These are phyloP conservation scores for Biscutella laevigata DNA, from an alignment of 441 rosid species.

Conservation along the genomic window DNA sequence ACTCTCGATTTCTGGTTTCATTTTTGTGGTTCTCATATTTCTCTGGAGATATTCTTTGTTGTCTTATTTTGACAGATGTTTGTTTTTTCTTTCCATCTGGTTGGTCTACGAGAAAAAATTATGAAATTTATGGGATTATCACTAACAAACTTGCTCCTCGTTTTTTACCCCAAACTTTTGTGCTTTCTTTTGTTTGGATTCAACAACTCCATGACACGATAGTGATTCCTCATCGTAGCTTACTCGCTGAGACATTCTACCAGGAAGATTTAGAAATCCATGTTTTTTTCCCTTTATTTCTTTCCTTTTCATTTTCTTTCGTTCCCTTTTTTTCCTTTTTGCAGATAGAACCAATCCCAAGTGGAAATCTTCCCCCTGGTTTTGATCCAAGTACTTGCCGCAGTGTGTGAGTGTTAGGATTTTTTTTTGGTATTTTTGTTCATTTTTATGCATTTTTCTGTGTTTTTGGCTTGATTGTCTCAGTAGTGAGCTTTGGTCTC, in stretches of 20 bases:
- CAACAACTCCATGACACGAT: neutral
- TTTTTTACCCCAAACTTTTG: too few relatives aligned
- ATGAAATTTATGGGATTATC: neutral
- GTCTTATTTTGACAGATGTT: neutral
- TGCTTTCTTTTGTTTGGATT: neutral
- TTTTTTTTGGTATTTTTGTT: neutral
- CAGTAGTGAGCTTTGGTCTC: slow-evolving; percentile 4
- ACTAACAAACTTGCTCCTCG: neutral
- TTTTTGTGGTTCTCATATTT: neutral
- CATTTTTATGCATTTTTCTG: neutral
- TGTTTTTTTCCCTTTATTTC: neutral
- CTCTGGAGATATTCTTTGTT: neutral
- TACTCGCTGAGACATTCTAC: slow-evolving; percentile 1
- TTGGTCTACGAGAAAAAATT: too few relatives aligned
- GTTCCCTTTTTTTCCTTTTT: slow-evolving; percentile 29
- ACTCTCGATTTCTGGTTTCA: neutral
- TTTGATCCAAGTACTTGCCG: slow-evolving; percentile 84
- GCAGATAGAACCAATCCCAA: slow-evolving; percentile 95
- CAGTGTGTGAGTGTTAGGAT: slow-evolving; percentile 75
- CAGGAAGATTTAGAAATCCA: neutral
- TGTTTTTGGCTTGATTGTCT: slow-evolving; percentile 1
- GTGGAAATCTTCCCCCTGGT: slow-evolving; percentile 94
- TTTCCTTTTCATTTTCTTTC: slow-evolving; percentile 19
- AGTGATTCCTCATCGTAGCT: neutral
- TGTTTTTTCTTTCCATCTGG: too few relatives aligned